Base-by-base conservation (phyloP, 2,329 filamentous ascomycete genomes). In the Penicillium sp. region DNA sequence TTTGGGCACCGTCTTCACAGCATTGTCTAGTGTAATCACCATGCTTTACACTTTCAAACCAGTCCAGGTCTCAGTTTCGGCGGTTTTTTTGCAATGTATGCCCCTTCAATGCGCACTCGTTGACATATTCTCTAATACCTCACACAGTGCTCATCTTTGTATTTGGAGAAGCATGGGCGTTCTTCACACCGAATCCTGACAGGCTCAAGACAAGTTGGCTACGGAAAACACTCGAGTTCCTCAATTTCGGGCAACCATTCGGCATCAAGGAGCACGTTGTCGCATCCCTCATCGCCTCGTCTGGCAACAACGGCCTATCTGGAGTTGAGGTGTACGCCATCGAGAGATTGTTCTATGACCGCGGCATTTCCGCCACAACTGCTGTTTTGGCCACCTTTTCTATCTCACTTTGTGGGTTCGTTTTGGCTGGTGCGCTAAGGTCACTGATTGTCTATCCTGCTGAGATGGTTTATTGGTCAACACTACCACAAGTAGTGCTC, bases 381-480 rank as follows among this genome's bases (percentile, higher is more conserved):
- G 70, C 64, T 0, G 56, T 73, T 4, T 45, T 54, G 1, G 45
- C 16, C 5, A 54, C 52, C 9, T 48, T 54, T 19, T 54, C 52
- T 9, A 54, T 54, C 44, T 65, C 67, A 0, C 63, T 73, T 8
- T 71, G 64, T 35, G 71, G 71, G 2, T 71, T 70, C 43, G 68
- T 68, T 4, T 43, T 73, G 10, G 68, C 67, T 1, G 69, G 69
- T 6, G 26, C 71, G 0, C 35, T 73, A 2, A 65, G 70, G 0
- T 67, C 71, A 0, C 37, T 73, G 5, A 71, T 73, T 19, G 68
- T 73, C 14, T 70, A 73, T 26, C 71, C 68, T 4, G 62, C 66
- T 10, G 69, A 74, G 48, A 73, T 73, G 68, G 70, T 73, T 0
- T 73, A 71, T 52, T 73, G 69, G 70, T 61, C 61, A 0, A 70